Percentiles rank a stretch among this genome's conserved stretches.
phyloP scores from a whole-genome alignment of 768 basidiomycete species.

The Auriscalpium orientale region DNA sequence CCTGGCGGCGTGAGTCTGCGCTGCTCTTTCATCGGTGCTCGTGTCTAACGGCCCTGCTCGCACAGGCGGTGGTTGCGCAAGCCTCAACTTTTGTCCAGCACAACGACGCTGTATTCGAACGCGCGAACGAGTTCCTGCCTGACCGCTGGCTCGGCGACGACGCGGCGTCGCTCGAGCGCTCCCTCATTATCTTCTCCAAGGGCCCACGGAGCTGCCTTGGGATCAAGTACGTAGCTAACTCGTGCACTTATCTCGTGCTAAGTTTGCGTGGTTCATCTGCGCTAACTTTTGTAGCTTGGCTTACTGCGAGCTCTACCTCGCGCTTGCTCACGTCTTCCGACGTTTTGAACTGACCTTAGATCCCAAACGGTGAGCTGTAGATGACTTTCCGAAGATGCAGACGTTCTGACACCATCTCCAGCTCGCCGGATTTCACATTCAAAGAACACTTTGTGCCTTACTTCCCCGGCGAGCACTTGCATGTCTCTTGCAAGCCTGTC shows the following conservation, averaged over 20 bases:
- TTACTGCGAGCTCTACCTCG: constrained; percentile 1
- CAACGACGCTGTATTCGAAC: neutral
- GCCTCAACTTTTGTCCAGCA: neutral
- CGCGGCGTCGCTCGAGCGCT: neutral
- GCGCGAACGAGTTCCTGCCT: neutral
- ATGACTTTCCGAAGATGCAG: too few species aligned
- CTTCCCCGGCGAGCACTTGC: constrained; percentile 1
- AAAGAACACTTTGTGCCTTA: constrained; percentile 3
- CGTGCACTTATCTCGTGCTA: neutral
- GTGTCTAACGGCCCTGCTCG: neutral
- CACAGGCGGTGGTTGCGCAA: neutral
- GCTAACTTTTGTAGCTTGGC: neutral
- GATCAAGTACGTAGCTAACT: neutral
- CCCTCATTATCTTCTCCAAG: neutral
- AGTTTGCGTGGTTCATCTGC: neutral
- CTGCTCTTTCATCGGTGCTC: neutral
- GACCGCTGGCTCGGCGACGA: neutral
- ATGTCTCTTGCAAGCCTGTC: neutral
- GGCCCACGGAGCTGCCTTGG: neutral
- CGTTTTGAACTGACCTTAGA: constrained; percentile 1
- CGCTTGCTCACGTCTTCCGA: constrained; percentile 1
- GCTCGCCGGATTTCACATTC: neutral
- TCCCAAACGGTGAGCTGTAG: neutral
- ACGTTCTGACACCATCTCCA: too few species aligned
- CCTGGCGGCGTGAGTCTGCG: neutral